Base-by-base conservation (phyloP, 768 basidiomycete species). In the Mycena latifolia region DNA sequence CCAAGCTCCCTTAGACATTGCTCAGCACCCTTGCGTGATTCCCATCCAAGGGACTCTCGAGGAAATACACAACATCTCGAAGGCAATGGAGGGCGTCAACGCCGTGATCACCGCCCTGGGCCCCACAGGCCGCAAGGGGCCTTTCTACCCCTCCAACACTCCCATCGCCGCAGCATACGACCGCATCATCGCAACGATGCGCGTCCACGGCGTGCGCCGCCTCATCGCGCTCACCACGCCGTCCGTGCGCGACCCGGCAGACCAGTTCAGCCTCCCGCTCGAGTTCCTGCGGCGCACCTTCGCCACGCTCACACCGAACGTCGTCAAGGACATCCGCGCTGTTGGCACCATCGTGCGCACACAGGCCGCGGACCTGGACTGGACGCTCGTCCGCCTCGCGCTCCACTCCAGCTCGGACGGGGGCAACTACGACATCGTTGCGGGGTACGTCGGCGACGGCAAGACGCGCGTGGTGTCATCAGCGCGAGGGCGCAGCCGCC, bases 381-480 rank as follows among this genome's bases (percentile, higher is more conserved):
- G 67, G 67, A 69, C 67, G 3, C 29, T 69, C 15, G 28, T 69
- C 17, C 62, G 67, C 9, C 39, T 68, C 27, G 67, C 67, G 15
- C 62, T 63, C 9, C 67, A 68, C 17, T 41, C 67, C 2, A 28
- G 52, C 33, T 28, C 15, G 24, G 61, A 57, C n/a, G 25, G 56
- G 9, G 90, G 87, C 41, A 93, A 76, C 20, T 91, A 75, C 4
- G 91, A 92, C 27, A 91, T 90, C 24, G 86, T 88, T 33, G 87
- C 84, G 6, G 85, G 80, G 10, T 85, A 84, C 84, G 86, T 87
- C 47, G 55, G 52, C 22, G 63, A 65, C 24, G 58, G 60, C 18
- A 46, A 22, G 25, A 84, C 81, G 10, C 84, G 82, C 24, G 78
- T 78, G 5, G 78, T 74, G n/a, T 74, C 92, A 41, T 74, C 90